Percentiles rank a stretch among this genome's conserved stretches.
phyloP scores from a whole-genome alignment of 371 early-diverging fungal species.

The Entomophthora muscae region DNA sequence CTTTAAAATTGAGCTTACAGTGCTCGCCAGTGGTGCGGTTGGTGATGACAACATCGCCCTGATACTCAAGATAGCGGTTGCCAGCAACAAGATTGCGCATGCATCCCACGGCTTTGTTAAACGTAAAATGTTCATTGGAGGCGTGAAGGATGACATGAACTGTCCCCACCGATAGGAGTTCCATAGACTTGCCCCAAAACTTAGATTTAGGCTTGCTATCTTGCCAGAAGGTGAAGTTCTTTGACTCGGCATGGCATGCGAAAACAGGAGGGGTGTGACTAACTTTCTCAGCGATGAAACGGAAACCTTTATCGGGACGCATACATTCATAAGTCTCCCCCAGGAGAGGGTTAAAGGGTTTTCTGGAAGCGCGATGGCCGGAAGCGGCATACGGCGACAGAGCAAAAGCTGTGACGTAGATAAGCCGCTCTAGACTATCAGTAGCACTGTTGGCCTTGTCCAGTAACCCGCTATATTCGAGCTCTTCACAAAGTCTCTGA shows the following conservation, averaged over 20 bases:
- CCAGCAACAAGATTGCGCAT: conserved; percentile 63
- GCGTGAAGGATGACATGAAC: conserved; percentile 33
- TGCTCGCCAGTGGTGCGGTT: conserved; percentile 51
- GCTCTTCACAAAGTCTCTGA: conserved; percentile 80
- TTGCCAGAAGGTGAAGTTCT: conserved; percentile 36
- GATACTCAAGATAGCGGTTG: conserved; percentile 54
- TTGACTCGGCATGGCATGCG: conserved; percentile 56
- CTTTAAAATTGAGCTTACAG: conserved; percentile 36
- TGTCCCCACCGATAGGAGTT: conserved; percentile 44
- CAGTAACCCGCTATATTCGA: conserved; percentile 70
- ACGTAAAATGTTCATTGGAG: conserved; percentile 41
- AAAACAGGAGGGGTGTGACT: conserved; percentile 61
- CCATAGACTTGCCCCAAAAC: conserved; percentile 55
- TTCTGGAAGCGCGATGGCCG: conserved; percentile 61
- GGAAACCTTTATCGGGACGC: conserved; percentile 53
- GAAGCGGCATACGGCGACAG: conserved; percentile 67
- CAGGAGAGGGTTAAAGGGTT: conserved; percentile 89
- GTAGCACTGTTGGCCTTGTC: conserved; percentile 46
- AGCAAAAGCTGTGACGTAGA: conserved; percentile 64
- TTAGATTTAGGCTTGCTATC: conserved; percentile 47
- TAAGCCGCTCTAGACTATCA: conserved; percentile 55
- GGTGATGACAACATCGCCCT: conserved; percentile 45
- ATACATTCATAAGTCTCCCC: conserved; percentile 86
- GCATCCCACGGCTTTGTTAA: conserved; percentile 51
- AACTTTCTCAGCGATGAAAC: conserved; percentile 73